Base-by-base conservation (phyloP, 352 stramenopile species). In the Globisporangium splendens region DNA sequence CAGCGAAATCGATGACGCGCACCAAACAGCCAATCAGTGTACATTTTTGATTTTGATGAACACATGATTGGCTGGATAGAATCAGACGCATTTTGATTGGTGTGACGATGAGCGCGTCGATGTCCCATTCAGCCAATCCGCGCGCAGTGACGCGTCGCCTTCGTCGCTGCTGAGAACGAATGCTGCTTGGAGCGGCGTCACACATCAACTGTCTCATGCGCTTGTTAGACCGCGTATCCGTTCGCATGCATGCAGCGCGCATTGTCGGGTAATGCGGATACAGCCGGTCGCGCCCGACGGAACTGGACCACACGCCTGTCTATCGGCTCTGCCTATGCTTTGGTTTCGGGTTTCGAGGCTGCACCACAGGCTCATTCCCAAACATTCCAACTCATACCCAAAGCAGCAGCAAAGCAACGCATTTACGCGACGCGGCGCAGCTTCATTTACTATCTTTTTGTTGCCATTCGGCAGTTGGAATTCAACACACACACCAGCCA, bases 141-240 rank as follows among this genome's bases (percentile, higher is more conserved):
- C 22, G 24, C 15, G n/a, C 17, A 21, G 42, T 60, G 46, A 60
- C 38, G 51, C 39, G 12, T 21, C 28, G n/a, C 0, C n/a, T 56
- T n/a, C 12, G 7, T 38, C 20, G 7, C 7, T 46, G 11, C 39
- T 20, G 51, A 47, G 20, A 21, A 41, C 1, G 11, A 60, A 41
- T 60, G 54, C 43, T 60, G 54, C 54, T 60, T 60, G 54, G 54
- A n/a, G 54, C 50, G 39, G 54, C 28, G 53, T 35, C 28, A 48
- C 28, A 51, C 24, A 38, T 42, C 54, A 60, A 60, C 54, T 60
- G 54, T 60, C 54, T 60, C 54, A 60, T 60, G 54, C 35, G 39
- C 31, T 11, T 41, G 28, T 44, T 44, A 2, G 39, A 44, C 12
- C 39, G 39, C 39, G 39, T 18, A 44, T 44, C 39, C n/a, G 12